These are phyloP conservation scores for Camelina neglecta DNA, from an alignment of 345 rosid genomes.

Conservation along the genomic window DNA sequence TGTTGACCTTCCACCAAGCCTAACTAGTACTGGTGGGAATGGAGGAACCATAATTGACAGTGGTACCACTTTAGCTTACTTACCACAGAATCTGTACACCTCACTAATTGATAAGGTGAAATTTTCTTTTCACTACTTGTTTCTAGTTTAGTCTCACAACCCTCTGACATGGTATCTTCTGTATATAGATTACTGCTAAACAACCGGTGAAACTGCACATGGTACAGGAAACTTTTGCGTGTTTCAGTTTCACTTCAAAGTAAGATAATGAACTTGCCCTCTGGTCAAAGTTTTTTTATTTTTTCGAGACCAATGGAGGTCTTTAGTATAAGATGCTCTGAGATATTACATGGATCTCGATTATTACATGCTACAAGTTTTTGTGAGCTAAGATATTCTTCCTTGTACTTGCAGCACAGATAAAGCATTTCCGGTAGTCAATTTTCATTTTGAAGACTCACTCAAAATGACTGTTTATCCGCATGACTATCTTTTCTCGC, in stretches of 20 bases:
- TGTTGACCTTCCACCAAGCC: constrained; percentile 62
- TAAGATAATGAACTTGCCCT: constrained; percentile 50
- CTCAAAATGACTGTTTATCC: constrained; percentile 68
- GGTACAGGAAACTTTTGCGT: constrained; percentile 67
- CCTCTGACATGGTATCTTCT: constrained; percentile 28
- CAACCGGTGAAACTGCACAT: constrained; percentile 65
- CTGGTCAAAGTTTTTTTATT: constrained; percentile 1
- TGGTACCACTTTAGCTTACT: constrained; percentile 93
- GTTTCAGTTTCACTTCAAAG: constrained; percentile 64
- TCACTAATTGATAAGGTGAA: constrained; percentile 61
- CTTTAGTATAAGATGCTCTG: neutral
- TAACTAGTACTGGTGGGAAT: constrained; percentile 41
- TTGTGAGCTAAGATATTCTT: constrained; percentile 21
- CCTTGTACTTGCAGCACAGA: constrained; percentile 66
- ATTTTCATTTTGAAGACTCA: constrained; percentile 66
- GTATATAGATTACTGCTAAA: constrained; percentile 54
- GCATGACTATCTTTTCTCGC: constrained; percentile 72
- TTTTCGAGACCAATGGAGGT: neutral
- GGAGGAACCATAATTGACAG: constrained; percentile 87
- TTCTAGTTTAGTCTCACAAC: constrained; percentile 12
- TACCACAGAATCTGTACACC: constrained; percentile 62
- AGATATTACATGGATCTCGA: neutral
- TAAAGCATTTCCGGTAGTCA: constrained; percentile 70
- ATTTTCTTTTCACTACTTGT: neutral
- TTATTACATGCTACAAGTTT: neutral